Conservation (phyloP, 2,329 filamentous ascomycete genomes). For the Cladophialophora bantiana region DNA sequence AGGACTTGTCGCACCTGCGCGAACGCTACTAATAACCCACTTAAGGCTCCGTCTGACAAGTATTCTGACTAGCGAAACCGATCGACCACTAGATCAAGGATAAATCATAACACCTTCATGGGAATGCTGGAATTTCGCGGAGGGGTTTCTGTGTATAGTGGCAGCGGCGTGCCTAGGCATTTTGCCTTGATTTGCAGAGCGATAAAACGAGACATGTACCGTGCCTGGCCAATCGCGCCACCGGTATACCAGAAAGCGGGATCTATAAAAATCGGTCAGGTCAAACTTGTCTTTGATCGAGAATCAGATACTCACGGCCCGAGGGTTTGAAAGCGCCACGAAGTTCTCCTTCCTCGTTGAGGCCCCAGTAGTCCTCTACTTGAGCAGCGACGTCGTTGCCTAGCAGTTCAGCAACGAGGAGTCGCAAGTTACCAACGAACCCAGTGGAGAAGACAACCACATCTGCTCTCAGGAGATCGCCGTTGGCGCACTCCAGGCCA, state of each 20-base stretch:
- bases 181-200: conserved; percentile 55
- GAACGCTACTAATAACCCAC: no score
- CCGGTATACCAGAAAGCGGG: conserved; percentile 55
- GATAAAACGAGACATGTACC: conserved; percentile 53
- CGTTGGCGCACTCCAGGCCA: conserved; percentile 53
- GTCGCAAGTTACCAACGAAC: conserved; percentile 52
- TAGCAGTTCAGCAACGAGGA: conserved; percentile 48
- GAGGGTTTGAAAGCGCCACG: conserved; percentile 51
- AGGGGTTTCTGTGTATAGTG: conserved; percentile 30
- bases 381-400: conserved; percentile 50
- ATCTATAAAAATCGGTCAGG: conserved; percentile 37
- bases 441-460: conserved; percentile 58
- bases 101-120: no score
- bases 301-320: conserved; percentile 43
- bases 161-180: conserved; percentile 34
- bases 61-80: no score
- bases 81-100: no score
- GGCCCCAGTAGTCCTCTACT: conserved; percentile 54
- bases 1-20: no score
- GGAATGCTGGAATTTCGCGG: background rate
- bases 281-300: conserved; percentile 37
- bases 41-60: no score
- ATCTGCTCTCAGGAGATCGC: conserved; percentile 52
- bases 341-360: conserved; percentile 57
- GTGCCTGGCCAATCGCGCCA: conserved; percentile 50